Evolutionary conservation across 2,329 filamentous ascomycete species (phyloP).

Genomic region (Berkeleyomyces rouxiae): DNA sequence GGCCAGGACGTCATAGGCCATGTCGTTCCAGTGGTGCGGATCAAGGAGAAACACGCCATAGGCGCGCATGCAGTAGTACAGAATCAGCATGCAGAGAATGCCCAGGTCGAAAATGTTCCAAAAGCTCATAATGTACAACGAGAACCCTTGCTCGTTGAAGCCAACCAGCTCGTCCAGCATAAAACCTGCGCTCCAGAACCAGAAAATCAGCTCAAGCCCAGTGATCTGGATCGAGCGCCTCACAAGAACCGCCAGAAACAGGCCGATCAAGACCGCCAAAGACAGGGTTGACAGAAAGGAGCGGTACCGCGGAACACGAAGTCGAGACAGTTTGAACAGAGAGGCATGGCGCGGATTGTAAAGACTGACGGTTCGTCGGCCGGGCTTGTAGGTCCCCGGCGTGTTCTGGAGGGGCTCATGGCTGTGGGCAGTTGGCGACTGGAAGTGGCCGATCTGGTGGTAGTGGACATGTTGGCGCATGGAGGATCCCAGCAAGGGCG

Average conservation of each 20-base stretch:
- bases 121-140: slow-evolving; percentile 91
- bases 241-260: slow-evolving; percentile 70
- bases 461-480: slow-evolving; percentile 8
- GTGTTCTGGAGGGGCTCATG: slow-evolving; percentile 8
- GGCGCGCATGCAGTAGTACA: slow-evolving; percentile 78
- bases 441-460: slow-evolving; percentile 1
- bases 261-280: slow-evolving; percentile 63
- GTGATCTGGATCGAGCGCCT: slow-evolving; percentile 68
- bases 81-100: slow-evolving; percentile 67
- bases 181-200: slow-evolving; percentile 95
- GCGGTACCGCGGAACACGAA: slow-evolving; percentile 81
- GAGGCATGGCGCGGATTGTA: slow-evolving; percentile 87
- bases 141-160: slow-evolving; percentile 93
- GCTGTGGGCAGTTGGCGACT: slow-evolving; percentile 10
- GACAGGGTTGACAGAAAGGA: slow-evolving; percentile 82
- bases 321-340: slow-evolving; percentile 73
- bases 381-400: slow-evolving; percentile 18
- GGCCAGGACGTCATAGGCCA: slow-evolving; percentile 87
- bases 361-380: slow-evolving; percentile 59
- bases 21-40: slow-evolving; percentile 55
- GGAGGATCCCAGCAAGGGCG: slow-evolving; percentile 6
- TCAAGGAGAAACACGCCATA: slow-evolving; percentile 77
- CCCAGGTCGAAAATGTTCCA: slow-evolving; percentile 94
- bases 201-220: slow-evolving; percentile 72
- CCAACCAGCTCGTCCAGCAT: slow-evolving; percentile 94